Percentiles rank a stretch among this genome's conserved stretches.
phyloP scores from a whole-genome alignment of 768 basidiomycete species.

The Tulasnella sp. region DNA sequence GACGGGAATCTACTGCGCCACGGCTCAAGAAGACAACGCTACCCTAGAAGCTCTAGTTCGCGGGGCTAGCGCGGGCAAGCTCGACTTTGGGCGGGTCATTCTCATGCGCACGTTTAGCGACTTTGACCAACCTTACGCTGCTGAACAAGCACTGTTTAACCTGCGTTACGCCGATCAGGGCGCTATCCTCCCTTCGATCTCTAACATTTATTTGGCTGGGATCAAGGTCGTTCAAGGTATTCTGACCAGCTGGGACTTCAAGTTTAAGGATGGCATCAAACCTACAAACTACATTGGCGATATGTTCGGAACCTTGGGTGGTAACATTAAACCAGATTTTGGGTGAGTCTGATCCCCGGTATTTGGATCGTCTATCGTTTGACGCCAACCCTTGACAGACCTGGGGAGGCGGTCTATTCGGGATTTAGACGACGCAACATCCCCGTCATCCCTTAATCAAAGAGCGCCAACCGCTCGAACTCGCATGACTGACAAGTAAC shows the following conservation, averaged over 20 bases:
- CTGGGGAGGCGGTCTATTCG: neutral
- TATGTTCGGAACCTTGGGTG: constrained; percentile 37
- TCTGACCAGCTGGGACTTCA: constrained; percentile 37
- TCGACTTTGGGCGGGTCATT: constrained; percentile 42
- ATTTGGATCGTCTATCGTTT: neutral
- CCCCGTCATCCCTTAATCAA: neutral
- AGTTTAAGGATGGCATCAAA: constrained; percentile 37
- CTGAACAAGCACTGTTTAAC: constrained; percentile 32
- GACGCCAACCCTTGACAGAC: neutral
- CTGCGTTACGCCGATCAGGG: constrained; percentile 36
- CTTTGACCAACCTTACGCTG: constrained; percentile 36
- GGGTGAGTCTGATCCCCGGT: constrained; percentile 24
- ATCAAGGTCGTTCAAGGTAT: constrained; percentile 41
- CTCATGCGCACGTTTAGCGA: constrained; percentile 41
- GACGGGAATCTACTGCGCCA: constrained; percentile 36
- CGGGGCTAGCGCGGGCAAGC: constrained; percentile 35
- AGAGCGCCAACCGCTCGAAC: neutral
- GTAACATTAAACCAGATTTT: constrained; percentile 32
- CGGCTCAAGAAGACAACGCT: constrained; percentile 44
- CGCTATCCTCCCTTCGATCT: constrained; percentile 37
- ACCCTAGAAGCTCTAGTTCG: constrained; percentile 41
- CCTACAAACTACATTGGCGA: constrained; percentile 38
- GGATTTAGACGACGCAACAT: neutral
- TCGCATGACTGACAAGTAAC: neutral
- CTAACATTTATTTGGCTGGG: constrained; percentile 42